Evolutionary conservation across 805 yeast species (phyloP), one percentile per base, ranked within the genome.

Genomic region (Candida gorgasii): DNA sequence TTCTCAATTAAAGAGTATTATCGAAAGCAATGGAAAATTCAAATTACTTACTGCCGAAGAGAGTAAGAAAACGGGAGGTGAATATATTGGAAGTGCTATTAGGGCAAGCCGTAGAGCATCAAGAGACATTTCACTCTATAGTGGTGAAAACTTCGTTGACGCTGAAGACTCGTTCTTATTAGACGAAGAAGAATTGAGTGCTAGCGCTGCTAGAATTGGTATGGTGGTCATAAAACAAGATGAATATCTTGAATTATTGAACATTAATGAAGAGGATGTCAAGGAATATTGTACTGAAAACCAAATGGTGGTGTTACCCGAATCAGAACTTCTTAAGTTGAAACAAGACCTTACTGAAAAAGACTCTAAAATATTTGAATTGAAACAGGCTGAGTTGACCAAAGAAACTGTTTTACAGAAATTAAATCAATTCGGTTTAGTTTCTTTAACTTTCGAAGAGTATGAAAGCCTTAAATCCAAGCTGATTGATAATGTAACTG

Each of bases 341-440:
- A 57, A 63, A 46, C 65, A 61, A 42, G 40, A 45, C 8, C 18
- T 62, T 18, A 61, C 57, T n/a, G 64, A 61, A 36, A 61, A 58
- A 35, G 72, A 67, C 19, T 50, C 63, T 4, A 54, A 57, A 32
- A 51, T 65, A 6, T 57, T 47, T 39, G 52, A 49, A 28, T 32
- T 45, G 16, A 38, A 46, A 17, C 36, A 34, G 26, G 18, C 28
- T 15, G 37, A 46, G 3, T 15, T 52, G 5, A 50, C 57, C n/a
- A 65, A 57, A 46, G 66, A 55, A 36, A 37, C 36, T 3, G 36
- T 63, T 8, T 44, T 52, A 11, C 55, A 46, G 14, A 52, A 52
- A 26, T 66, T 63, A 54, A 42, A 52, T 5, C 67, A 62, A 15
- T 54, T 58, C 32, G 73, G 66, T 6, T 47, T 70, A 38, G 61